Evolutionary conservation across 192 early-diverging fungal genomes (phyloP).

Genomic region (Allomyces javanicus): DNA sequence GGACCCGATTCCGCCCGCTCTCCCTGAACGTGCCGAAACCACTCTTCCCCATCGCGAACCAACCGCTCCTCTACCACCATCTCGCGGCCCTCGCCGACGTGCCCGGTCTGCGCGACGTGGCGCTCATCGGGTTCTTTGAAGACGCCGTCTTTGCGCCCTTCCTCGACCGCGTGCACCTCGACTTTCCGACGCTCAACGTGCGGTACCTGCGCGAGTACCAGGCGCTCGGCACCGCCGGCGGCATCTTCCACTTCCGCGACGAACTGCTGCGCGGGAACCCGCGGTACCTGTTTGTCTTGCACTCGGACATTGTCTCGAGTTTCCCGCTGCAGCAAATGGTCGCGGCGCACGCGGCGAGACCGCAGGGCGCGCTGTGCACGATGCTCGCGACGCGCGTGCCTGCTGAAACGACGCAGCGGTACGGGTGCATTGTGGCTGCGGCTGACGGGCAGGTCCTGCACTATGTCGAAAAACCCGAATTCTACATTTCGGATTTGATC

Average conservation of each 20-base stretch:
- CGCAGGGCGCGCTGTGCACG: slow-evolving; percentile 1
- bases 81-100: slow-evolving; percentile 77
- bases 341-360: background rate
- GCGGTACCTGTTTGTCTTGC: slow-evolving; percentile 84
- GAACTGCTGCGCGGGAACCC: slow-evolving; percentile 81
- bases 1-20: slow-evolving; percentile 90
- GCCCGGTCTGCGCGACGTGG: slow-evolving; percentile 74
- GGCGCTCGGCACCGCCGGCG: slow-evolving; percentile 88
- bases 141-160: slow-evolving; percentile 79
- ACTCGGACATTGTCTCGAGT: slow-evolving; percentile 87
- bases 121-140: slow-evolving; percentile 94
- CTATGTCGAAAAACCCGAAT: slow-evolving; percentile 97
- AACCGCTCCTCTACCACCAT: slow-evolving; percentile 93
- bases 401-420: slow-evolving; percentile 61
- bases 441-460: slow-evolving; percentile 74
- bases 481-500: slow-evolving; percentile 82
- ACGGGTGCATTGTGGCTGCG: slow-evolving; percentile 84
- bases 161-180: slow-evolving; percentile 61
- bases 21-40: slow-evolving; percentile 92
- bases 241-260: slow-evolving; percentile 96
- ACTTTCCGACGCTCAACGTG: slow-evolving; percentile 37
- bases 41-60: slow-evolving; percentile 93
- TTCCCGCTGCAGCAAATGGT: slow-evolving; percentile 82
- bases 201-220: slow-evolving; percentile 97
- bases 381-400: slow-evolving; percentile 12